Base-by-base conservation (phyloP, 2,329 filamentous ascomycete genomes). In the Trichoderma gracile region DNA sequence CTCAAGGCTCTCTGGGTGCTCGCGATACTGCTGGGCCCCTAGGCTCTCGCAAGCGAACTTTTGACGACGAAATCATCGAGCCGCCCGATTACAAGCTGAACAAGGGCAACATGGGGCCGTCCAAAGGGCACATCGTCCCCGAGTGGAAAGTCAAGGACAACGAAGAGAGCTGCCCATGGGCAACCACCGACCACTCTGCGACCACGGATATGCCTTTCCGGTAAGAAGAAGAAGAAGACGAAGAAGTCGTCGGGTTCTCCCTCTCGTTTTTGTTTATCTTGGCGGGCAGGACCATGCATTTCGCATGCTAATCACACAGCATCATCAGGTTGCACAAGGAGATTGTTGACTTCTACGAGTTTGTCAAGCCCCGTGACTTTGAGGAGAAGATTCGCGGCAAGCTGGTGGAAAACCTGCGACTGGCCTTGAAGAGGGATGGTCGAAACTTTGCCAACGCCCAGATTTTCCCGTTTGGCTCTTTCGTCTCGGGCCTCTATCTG, bases 401-500 rank as follows among this genome's bases (percentile, higher is more conserved):
- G 53, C 79, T 99, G 15, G 83, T 98, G 40, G 78, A 86, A 3
- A 87, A 92, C 19, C 80, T 98, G 2, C 81, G 86, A 56, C 73
- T 74, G 19, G 81, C 83, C 2, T 82, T 96, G 71, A 81, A 81
- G 65, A 80, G 75, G 15, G 79, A 79, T 14, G 73, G 70, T 1
- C 69, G 73, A n/a, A 75, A 80, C 55, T 89, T 87, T 70, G 77
- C 80, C 14, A 84, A 86, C 53, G 86, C 88, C 12, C 82, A 88
- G 55, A 80, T 97, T 8, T 81, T 84, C 40, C 83, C 89, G 10
- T 99, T 99, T 74, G 95, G 95, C n/a, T 98, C 95, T 0, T 99
- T 93, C 76, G 93, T 92, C 69, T 92, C 92, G 3, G 92, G 91
- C 0, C 80, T 92, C 8, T 87, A 87, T 69, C 78, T 87, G 2